phyloP scores from a whole-genome alignment of 2,329 filamentous ascomycete genomes.

The Myotisia sp. region DNA sequence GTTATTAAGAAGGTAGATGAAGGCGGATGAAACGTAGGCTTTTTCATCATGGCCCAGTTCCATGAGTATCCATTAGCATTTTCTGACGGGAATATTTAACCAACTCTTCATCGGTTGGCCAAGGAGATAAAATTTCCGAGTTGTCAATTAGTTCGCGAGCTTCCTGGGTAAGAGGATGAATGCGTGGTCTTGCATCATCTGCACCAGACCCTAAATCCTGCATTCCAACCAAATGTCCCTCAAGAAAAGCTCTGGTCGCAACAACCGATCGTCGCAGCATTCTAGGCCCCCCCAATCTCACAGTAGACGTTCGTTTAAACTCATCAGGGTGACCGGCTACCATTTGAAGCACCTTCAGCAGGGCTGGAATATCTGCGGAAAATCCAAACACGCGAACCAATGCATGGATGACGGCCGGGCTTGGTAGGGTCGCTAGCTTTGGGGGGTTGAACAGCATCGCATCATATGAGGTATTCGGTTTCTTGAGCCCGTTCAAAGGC shows the following conservation, averaged over 20 bases:
- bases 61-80: too few relatives aligned
- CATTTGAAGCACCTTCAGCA: conserved; percentile 32
- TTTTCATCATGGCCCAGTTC: too few relatives aligned
- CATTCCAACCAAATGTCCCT: conserved; percentile 18
- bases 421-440: conserved; percentile 16
- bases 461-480: background rate
- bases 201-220: too few relatives aligned
- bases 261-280: conserved; percentile 28
- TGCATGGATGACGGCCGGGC: conserved; percentile 27
- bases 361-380: conserved; percentile 26
- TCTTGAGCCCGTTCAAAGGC: background rate
- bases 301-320: conserved; percentile 23
- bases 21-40: too few relatives aligned
- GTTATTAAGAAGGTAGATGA: too few relatives aligned
- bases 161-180: conserved; percentile 14
- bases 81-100: conserved; percentile 20
- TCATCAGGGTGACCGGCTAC: conserved; percentile 24
- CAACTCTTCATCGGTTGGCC: conserved; percentile 31
- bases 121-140: conserved; percentile 16
- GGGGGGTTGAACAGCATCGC: too few relatives aligned
- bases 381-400: conserved; percentile 30
- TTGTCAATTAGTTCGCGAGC: conserved; percentile 26
- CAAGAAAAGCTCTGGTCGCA: conserved; percentile 28
- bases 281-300: conserved; percentile 23
- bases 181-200: background rate